Conservation (phyloP, 2,329 filamentous ascomycete genomes). For the Aspergillus proliferans region DNA sequence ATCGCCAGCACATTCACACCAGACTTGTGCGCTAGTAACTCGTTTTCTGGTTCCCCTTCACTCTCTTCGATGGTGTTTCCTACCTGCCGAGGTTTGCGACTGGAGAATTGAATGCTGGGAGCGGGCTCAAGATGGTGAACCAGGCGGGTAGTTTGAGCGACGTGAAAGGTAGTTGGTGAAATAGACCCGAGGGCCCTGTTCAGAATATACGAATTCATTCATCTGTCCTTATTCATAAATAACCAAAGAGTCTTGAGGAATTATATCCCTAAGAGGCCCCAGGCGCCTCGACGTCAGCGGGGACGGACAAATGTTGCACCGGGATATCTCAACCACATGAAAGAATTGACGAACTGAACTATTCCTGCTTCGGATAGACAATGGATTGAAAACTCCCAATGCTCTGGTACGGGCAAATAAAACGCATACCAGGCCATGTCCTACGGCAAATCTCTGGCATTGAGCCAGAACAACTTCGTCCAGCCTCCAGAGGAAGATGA, state of each 20-base stretch:
- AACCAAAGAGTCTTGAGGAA: neutral
- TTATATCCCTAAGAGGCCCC: neutral
- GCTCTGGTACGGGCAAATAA: slow-evolving; percentile 8
- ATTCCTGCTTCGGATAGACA: no score
- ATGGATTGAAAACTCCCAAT: neutral
- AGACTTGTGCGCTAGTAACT: slow-evolving; percentile 58
- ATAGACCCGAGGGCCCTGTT: slow-evolving; percentile 68
- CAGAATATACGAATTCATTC: slow-evolving; percentile 72
- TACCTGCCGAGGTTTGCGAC: slow-evolving; percentile 32
- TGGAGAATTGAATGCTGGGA: slow-evolving; percentile 64
- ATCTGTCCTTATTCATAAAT: slow-evolving; percentile 32
- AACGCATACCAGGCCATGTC: slow-evolving; percentile 13
- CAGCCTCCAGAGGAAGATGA: slow-evolving; percentile 9
- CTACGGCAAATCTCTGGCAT: slow-evolving; percentile 12
- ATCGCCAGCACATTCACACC: slow-evolving; percentile 75
- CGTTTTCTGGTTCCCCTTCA: slow-evolving; percentile 15
- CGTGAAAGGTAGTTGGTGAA: slow-evolving; percentile 57
- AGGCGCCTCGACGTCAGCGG: neutral
- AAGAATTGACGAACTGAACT: neutral
- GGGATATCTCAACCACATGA: neutral
- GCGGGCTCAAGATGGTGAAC: slow-evolving; percentile 63
- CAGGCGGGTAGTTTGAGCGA: slow-evolving; percentile 59
- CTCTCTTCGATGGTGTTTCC: slow-evolving; percentile 4
- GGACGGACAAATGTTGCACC: slow-evolving; percentile 16
- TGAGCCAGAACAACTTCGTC: slow-evolving; percentile 14